Conservation (phyloP, 805 yeast genomes). For the Kluyveromyces starmeri region DNA sequence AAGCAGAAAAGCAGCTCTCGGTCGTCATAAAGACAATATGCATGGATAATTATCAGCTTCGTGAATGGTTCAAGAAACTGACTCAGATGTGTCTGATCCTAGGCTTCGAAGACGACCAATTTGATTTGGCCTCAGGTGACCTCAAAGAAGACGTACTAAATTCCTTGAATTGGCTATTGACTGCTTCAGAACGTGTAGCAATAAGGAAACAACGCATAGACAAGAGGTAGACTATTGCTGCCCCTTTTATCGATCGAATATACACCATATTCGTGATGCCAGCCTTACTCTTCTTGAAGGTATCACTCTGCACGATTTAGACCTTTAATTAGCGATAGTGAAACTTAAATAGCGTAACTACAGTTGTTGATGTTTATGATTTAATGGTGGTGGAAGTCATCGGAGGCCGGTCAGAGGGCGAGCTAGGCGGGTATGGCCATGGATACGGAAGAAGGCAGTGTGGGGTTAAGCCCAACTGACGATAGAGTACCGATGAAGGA, state of each 20-base stretch:
- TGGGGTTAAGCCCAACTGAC: constrained; percentile 2
- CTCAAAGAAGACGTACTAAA: constrained; percentile 34
- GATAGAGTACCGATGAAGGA: not conserved
- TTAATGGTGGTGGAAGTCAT: not conserved
- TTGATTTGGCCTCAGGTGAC: constrained; percentile 24
- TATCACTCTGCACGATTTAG: no score
- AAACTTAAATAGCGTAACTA: not conserved
- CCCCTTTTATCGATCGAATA: no score
- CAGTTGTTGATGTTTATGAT: constrained; percentile 2
- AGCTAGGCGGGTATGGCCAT: not conserved
- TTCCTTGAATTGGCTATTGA: constrained; percentile 59
- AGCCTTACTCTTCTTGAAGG: no score
- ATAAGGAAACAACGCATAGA: constrained; percentile 50
- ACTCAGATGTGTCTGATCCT: constrained; percentile 78
- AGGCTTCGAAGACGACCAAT: constrained; percentile 68
- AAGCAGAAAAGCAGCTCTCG: constrained; percentile 74
- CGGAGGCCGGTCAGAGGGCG: not conserved
- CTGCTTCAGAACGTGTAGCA: constrained; percentile 62
- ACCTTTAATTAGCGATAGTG: no score
- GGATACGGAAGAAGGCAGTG: constrained; percentile 3
- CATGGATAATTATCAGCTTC: constrained; percentile 57
- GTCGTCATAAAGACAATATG: constrained; percentile 66
- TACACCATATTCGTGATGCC: no score
- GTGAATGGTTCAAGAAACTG: constrained; percentile 70
- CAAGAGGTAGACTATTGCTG: constrained; percentile 5